Evolutionary conservation across 108 stramenopile genomes (phyloP), one percentile per base, ranked within the genome.

Genomic region (Skeletonema tropicum): DNA sequence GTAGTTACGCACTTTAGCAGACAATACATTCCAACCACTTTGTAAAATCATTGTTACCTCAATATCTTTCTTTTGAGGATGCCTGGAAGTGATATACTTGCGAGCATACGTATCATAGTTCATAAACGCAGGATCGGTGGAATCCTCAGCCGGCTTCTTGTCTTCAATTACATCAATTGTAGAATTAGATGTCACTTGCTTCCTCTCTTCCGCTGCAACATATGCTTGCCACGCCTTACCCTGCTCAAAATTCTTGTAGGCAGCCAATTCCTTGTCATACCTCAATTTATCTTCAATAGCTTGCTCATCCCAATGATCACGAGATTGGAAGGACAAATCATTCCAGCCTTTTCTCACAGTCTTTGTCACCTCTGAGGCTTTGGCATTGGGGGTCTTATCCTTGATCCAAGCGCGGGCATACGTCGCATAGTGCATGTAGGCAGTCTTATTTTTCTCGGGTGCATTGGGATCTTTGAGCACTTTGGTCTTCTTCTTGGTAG

Each of bases 351-450:
- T 70, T n/a, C 87, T 87, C 57, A 94, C 89, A 42, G 84, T 63
- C 17, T 87, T 75, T 1, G 90, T 90, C 23, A 91, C 87, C 15
- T 90, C 80, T 60, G 88, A 90, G 36, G 91, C 90, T 26, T 45
- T 64, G 14, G 86, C 81, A 15, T 91, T 86, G 6, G 90, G 94
- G n/a, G 17, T 83, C 29, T 77, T 82, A 48, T 80, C 77, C 76
- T 88, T 88, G 64, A 92, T 79, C 8, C 68, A 61, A 32, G 84
- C 81, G 29, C 94, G 87, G 33, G 74, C 72, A 9, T 75, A 57
- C 29, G 87, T 77, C 17, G 91, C 90, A 83, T 84, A 94, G 45
- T 92, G 77, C 59, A 94, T 91, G 87, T 86, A 94, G 6, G 88
- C 85, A 65, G 71, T 75, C 88, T 86, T 83, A 68, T 94, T 90